phyloP scores from a whole-genome alignment of 2,329 filamentous ascomycete genomes.

The Aspergillus fumigatus region DNA sequence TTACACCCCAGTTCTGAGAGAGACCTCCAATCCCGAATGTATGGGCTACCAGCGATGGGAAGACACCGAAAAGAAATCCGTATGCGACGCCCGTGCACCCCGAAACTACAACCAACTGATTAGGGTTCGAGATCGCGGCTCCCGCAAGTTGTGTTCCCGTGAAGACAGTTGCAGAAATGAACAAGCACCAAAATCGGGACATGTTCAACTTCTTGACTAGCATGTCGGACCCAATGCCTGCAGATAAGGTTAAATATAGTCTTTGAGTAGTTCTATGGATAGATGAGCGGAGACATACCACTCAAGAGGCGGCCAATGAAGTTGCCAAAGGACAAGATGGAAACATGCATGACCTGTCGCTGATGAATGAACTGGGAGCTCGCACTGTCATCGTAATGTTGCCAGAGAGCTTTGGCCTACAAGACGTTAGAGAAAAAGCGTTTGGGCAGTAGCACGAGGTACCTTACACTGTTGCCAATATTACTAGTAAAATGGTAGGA shows the following conservation, averaged over 20 bases:
- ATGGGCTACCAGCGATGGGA: slow-evolving; percentile 82
- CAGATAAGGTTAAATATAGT: slow-evolving; percentile 6
- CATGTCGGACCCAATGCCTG: slow-evolving; percentile 84
- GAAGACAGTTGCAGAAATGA: slow-evolving; percentile 73
- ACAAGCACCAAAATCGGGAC: slow-evolving; percentile 87
- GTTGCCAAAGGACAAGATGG: slow-evolving; percentile 83
- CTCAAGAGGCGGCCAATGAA: slow-evolving; percentile 76
- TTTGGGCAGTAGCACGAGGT: neutral
- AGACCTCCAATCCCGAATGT: slow-evolving; percentile 86
- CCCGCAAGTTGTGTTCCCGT: slow-evolving; percentile 73
- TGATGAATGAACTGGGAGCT: slow-evolving; percentile 70
- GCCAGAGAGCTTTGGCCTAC: slow-evolving; percentile 75
- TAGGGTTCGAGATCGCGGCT: slow-evolving; percentile 69
- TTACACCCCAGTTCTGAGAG: slow-evolving; percentile 93
- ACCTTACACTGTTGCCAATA: slow-evolving; percentile 74
- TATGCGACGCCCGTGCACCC: slow-evolving; percentile 83
- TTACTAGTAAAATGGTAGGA: slow-evolving; percentile 59
- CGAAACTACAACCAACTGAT: slow-evolving; percentile 72
- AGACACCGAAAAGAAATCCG: slow-evolving; percentile 90
- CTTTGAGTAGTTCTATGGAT: slow-evolving; percentile 12
- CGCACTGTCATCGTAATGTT: slow-evolving; percentile 70
- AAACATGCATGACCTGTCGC: slow-evolving; percentile 86
- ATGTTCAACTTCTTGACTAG: slow-evolving; percentile 75
- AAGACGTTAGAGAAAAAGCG: slow-evolving; percentile 4
- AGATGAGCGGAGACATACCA: slow-evolving; percentile 46